Base-by-base conservation (phyloP, 129 eudicot species). In the Helichrysum umbraculigerum region DNA sequence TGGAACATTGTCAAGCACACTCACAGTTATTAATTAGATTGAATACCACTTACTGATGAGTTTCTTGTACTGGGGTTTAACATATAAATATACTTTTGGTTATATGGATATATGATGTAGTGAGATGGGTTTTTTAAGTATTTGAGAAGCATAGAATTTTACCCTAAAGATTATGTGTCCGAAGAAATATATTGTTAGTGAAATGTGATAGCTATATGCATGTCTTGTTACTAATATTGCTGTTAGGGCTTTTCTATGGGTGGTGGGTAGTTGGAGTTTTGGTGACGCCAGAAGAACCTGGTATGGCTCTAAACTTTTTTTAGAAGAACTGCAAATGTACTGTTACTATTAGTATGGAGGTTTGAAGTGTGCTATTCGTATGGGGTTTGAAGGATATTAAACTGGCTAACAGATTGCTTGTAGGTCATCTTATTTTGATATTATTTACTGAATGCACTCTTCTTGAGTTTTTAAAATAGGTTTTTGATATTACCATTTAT, bases 271-370 rank as follows among this genome's bases (percentile, higher is more conserved):
- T 84, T 78, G 82, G 85, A 80, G 78, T 77, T 44, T 81, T 82
- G 77, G 76, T 84, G 79, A 74, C 83, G 75, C 81, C 83, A 77
- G 74, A 67, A 84, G 85, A 72, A 80, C 28, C 76, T 82, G 91
- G 92, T 82, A 78, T 80, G 85, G 74, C 58, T 83, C 76, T 83
- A 44, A 75, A 41, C 70, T 61, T 37, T 6, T 74, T 44, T 56
- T 12, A 64, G 29, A 77, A 77, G 75, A 60, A 61, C 28, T 61
- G 64, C 54, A 44, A 70, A 42, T 65, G 25, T 70, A 41, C 61
- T 78, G 57, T 77, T 42, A 58, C 30, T 20, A 25, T 25, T 25
- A 25, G 28, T 25, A 70, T 78, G 71, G 66, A 63, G 71, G 22
- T 62, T 15, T 33, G 72, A 71, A 69, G 54, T 64, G 5, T 64